Base-by-base conservation (phyloP, 345 rosid genomes). In the Euphorbia pulcherrima region DNA sequence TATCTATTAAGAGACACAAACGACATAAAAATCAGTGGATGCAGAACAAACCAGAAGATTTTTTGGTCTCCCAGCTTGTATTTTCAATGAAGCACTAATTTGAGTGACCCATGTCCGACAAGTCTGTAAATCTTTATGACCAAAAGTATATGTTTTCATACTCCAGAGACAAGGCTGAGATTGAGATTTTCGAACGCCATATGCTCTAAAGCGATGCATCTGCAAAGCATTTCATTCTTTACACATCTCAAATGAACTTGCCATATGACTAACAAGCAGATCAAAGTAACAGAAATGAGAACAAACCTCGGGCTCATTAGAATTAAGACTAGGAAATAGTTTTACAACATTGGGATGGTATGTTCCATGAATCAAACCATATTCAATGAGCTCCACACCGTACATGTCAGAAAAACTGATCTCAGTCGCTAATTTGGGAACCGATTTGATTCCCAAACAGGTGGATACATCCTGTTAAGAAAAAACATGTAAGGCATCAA, bases 51-150 rank as follows among this genome's bases (percentile, higher is more conserved):
- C 98, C 87, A 93, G 73, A 70, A 93, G 92, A 74, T 79, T 86
- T 77, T 87, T 87, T 1, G 98, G 98, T 73, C 98, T 86, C 64
- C 74, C 87, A 8, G 75, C 63, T 70, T 88, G 82, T 67, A 75
- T 65, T 46, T 80, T 80, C 63, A 90, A 73, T 70, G 74, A 79
- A 72, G 79, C 84, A 58, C 78, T 79, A 65, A 90, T 75, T 35
- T 48, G 78, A 77, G 82, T 80, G 58, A 89, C 85, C 97, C 96
- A 93, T 64, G 72, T 78, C 79, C 76, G 88, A 73, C 96, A 93
- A 17, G 74, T 75, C 73, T 74, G 80, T 81, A 80, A 73, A 69
- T 93, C 92, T 74, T 76, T 77, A 71, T 87, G 89, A 40, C 90
- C 92, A 78, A 93, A 93, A 59, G 80, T 85, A 55, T 80, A 86